Percentiles rank a stretch among this genome's conserved stretches.
Evolutionary conservation across 1,284 basidiomycete species (phyloP).

Genomic region (Anthracocystis setariae): DNA sequence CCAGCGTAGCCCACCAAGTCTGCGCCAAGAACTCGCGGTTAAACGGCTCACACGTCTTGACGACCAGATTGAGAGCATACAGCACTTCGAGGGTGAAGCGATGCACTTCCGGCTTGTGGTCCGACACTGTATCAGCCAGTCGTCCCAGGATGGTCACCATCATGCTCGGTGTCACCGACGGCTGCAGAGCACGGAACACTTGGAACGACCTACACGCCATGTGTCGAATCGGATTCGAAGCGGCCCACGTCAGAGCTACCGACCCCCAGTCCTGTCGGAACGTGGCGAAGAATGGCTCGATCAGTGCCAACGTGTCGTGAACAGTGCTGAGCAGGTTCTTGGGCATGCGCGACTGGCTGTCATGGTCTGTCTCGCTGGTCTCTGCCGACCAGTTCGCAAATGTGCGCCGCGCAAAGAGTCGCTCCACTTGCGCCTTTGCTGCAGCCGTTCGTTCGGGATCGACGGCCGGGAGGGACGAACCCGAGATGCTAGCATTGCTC

Average conservation of each 20-base stretch:
- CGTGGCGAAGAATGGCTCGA: conserved; percentile 25
- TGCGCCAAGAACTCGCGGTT: conserved; percentile 76
- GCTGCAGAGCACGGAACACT: conserved; percentile 85
- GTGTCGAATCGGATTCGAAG: conserved; percentile 83
- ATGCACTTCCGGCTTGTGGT: conserved; percentile 77
- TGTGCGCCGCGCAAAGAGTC: conserved; percentile 27
- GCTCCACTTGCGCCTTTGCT: conserved; percentile 41
- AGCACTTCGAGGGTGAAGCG: conserved; percentile 86
- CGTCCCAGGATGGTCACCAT: conserved; percentile 84
- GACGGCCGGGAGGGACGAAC: conserved; percentile 17
- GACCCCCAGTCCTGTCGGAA: conserved; percentile 82
- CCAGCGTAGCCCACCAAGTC: conserved; percentile 86
- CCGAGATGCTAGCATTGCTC: conserved; percentile 5
- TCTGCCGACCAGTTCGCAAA: conserved; percentile 39
- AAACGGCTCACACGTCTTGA: conserved; percentile 74
- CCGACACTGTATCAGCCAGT: conserved; percentile 84
- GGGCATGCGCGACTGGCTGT: conserved; percentile 33
- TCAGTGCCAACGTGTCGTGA: conserved; percentile 26
- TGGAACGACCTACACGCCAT: conserved; percentile 90
- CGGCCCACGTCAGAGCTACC: conserved; percentile 84
- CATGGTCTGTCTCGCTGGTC: conserved; percentile 26
- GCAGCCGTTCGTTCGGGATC: conserved; percentile 18
- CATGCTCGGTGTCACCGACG: conserved; percentile 77
- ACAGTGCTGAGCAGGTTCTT: conserved; percentile 33
- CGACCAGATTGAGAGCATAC: conserved; percentile 78